phyloP scores from a whole-genome alignment of 768 basidiomycete species.

The Pisolithus sp. region DNA sequence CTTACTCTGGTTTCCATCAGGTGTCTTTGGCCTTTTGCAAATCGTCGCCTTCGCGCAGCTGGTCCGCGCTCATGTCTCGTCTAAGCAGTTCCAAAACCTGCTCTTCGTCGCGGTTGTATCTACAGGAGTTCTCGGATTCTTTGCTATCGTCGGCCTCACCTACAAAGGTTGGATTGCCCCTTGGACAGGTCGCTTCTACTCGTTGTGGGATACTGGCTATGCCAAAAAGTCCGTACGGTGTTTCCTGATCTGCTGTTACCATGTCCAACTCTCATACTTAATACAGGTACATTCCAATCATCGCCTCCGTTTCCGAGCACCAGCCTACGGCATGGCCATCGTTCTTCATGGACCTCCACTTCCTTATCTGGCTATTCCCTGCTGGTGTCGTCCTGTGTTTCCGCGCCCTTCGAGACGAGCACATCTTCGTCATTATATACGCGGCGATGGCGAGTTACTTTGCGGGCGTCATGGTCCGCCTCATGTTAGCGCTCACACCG shows the following conservation, averaged over 20 bases:
- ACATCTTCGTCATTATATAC: constrained; percentile 98
- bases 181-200: constrained; percentile 99
- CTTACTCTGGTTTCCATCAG: constrained; percentile 32
- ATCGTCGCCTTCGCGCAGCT: constrained; percentile 91
- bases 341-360: constrained; percentile 98
- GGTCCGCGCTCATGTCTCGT: constrained; percentile 82
- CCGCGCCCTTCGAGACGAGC: constrained; percentile 90
- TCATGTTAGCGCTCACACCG: constrained; percentile 96
- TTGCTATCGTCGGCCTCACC: constrained; percentile 73
- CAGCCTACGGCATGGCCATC: constrained; percentile 99
- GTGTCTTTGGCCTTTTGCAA: constrained; percentile 93
- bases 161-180: constrained; percentile 95
- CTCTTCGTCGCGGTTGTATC: constrained; percentile 64
- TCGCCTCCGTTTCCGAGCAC: constrained; percentile 98
- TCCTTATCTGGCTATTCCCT: constrained; percentile 97
- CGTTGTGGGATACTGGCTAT: constrained; percentile 98
- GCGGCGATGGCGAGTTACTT: constrained; percentile 95
- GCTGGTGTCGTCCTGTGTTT: constrained; percentile 94
- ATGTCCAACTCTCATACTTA: constrained; percentile 5
- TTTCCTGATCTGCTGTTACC: not conserved
- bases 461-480: constrained; percentile 98
- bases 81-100: constrained; percentile 86
- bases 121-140: constrained; percentile 64
- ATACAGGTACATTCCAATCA: constrained; percentile 86
- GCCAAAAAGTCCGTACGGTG: constrained; percentile 75